Conservation (phyloP, 2,329 filamentous ascomycete genomes). For the Talaromyces sp. region DNA sequence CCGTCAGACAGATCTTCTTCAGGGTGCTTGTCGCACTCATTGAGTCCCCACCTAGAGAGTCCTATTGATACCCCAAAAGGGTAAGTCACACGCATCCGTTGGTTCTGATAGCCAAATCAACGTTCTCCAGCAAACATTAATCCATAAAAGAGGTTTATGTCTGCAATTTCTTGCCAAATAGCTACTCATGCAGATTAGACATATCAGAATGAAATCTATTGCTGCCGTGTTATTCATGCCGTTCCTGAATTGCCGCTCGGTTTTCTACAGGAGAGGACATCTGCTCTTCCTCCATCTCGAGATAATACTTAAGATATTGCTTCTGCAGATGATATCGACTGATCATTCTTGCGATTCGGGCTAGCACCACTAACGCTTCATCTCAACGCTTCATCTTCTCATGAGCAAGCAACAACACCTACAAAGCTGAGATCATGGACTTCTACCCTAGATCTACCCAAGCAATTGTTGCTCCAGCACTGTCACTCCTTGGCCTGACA, state of each 20-base stretch:
- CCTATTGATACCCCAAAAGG: constrained; percentile 17
- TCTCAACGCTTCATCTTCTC: constrained; percentile 1
- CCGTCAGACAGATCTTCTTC: constrained; percentile 13
- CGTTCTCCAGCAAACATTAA: not conserved
- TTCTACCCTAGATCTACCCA: constrained; percentile 14
- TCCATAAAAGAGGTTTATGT: not conserved
- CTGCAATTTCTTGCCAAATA: not conserved
- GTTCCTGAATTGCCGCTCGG: not conserved
- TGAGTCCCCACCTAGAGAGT: constrained; percentile 1
- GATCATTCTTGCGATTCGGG: not conserved
- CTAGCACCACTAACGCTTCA: not conserved
- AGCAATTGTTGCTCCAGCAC: constrained; percentile 47
- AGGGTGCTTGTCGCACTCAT: not conserved
- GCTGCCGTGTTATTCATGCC: not conserved
- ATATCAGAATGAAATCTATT: constrained; percentile 1
- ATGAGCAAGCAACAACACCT: not conserved
- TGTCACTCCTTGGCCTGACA: constrained; percentile 52
- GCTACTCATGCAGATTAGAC: constrained; percentile 14
- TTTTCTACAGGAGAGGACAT: not conserved
- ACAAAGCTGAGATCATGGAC: constrained; percentile 9
- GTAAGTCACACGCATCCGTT: constrained; percentile 1
- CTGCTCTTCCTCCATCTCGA: not conserved
- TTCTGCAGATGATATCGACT: not conserved
- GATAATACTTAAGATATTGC: not conserved
- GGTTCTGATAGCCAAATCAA: not conserved